Conservation (phyloP, 2,329 filamentous ascomycete genomes). For the Lecanicillium sp. region DNA sequence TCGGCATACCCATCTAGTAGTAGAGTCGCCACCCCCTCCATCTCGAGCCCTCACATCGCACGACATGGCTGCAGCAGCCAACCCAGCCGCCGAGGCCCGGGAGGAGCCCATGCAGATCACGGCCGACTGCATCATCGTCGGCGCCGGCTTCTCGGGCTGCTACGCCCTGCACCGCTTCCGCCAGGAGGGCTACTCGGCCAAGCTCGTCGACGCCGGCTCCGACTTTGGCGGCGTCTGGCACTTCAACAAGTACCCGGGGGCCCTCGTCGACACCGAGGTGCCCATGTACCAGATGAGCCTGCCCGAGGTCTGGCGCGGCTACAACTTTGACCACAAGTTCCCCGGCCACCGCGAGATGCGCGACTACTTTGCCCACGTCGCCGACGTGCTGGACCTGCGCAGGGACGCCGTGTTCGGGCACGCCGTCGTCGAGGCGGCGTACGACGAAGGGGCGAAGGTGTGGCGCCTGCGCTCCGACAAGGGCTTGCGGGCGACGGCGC, state of each 20-base stretch:
- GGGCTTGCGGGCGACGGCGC: slow-evolving; percentile 32
- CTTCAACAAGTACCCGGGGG: slow-evolving; percentile 39
- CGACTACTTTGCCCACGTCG: slow-evolving; percentile 42
- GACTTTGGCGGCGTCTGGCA: slow-evolving; percentile 39
- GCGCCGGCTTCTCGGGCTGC: slow-evolving; percentile 23
- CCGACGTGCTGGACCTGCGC: slow-evolving; percentile 35
- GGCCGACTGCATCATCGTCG: slow-evolving; percentile 21
- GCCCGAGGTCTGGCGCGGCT: slow-evolving; percentile 36
- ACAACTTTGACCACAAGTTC: slow-evolving; percentile 37
- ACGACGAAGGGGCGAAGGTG: slow-evolving; percentile 26
- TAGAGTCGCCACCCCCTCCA: no score
- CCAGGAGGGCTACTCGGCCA: slow-evolving; percentile 28
- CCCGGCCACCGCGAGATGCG: slow-evolving; percentile 35
- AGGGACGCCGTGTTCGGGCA: slow-evolving; percentile 40
- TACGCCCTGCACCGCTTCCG: slow-evolving; percentile 30
- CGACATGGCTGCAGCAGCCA: no score
- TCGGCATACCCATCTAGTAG: no score
- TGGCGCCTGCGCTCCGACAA: slow-evolving; percentile 41
- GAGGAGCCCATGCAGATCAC: no score
- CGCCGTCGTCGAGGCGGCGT: slow-evolving; percentile 35
- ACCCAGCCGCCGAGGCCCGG: not conserved
- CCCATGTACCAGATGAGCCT: slow-evolving; percentile 31
- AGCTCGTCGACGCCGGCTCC: slow-evolving; percentile 32
- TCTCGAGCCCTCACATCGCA: no score
- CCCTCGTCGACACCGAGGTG: slow-evolving; percentile 32